Conservation (phyloP, 164 flowering plant species). For the Echeveria elegans region DNA sequence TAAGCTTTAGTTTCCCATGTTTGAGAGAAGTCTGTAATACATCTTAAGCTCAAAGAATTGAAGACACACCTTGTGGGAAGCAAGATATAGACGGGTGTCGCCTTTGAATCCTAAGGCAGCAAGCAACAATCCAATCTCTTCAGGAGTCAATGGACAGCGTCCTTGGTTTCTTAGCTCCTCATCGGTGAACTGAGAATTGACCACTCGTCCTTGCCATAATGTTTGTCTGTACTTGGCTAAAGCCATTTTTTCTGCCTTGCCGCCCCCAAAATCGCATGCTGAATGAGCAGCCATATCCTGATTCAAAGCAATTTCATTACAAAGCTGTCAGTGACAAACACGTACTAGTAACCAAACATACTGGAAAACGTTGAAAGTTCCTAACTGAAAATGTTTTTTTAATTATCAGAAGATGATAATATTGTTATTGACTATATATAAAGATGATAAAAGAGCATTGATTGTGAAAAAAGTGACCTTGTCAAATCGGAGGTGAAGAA, state of each 20-base stretch:
- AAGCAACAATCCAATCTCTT: conserved; percentile 87
- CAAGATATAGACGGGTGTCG: conserved; percentile 85
- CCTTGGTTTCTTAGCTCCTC: conserved; percentile 81
- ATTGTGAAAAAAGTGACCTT: conserved; percentile 33
- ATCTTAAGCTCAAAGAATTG: neutral
- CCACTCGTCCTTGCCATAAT: conserved; percentile 91
- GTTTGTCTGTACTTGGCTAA: conserved; percentile 86
- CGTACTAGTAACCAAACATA: neutral
- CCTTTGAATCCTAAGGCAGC: conserved; percentile 88
- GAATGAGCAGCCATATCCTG: conserved; percentile 99
- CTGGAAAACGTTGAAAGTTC: neutral
- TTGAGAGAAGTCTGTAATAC: neutral
- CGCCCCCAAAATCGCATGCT: conserved; percentile 98
- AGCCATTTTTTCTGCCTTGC: conserved; percentile 84
- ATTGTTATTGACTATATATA: neutral
- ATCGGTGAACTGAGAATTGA: conserved; percentile 80
- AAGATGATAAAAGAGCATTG: neutral
- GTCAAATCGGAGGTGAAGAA: conserved; percentile 93
- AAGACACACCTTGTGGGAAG: conserved; percentile 77
- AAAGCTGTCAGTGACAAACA: neutral
- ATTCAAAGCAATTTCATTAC: neutral
- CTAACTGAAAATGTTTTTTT: too few species aligned
- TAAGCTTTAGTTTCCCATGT: neutral
- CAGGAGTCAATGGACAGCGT: conserved; percentile 97
- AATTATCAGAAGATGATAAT: neutral